These are phyloP conservation scores for Mucor irregularis DNA, from an alignment of 371 early-diverging fungal genomes.

Conservation along the genomic window DNA sequence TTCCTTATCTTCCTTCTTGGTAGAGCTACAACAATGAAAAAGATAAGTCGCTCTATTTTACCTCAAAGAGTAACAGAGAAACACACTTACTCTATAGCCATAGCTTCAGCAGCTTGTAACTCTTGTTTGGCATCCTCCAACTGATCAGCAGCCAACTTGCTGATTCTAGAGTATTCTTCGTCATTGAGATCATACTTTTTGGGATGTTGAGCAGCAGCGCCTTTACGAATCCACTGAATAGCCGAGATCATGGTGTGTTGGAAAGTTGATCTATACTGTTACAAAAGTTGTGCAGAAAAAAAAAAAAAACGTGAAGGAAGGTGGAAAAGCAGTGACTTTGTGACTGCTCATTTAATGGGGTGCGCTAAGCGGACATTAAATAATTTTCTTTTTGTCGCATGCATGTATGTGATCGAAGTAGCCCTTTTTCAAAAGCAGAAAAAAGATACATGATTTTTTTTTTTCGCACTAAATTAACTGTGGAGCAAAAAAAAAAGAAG, in stretches of 20 bases:
- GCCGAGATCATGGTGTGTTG: conserved; percentile 70
- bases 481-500: neutral
- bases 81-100: conserved; percentile 34
- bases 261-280: neutral
- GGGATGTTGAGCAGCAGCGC: conserved; percentile 80
- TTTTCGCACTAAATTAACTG: no score
- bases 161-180: conserved; percentile 82
- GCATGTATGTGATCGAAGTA: no score
- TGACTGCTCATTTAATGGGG: neutral
- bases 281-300: neutral
- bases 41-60: neutral
- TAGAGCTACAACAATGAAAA: neutral
- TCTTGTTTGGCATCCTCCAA: conserved; percentile 74
- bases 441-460: no score
- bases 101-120: conserved; percentile 56
- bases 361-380: neutral
- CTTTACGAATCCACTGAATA: conserved; percentile 86
- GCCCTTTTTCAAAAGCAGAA: no score
- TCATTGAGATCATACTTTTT: conserved; percentile 80
- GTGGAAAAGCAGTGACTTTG: neutral
- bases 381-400: no score
- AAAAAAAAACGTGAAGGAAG: conserved; percentile 1
- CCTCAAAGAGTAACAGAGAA: neutral
- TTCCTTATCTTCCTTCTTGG: conserved; percentile 13
- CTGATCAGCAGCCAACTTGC: conserved; percentile 67